These are phyloP conservation scores for Chenopodium berlandieri DNA, from an alignment of 148 eudicot species.

Conservation along the genomic window DNA sequence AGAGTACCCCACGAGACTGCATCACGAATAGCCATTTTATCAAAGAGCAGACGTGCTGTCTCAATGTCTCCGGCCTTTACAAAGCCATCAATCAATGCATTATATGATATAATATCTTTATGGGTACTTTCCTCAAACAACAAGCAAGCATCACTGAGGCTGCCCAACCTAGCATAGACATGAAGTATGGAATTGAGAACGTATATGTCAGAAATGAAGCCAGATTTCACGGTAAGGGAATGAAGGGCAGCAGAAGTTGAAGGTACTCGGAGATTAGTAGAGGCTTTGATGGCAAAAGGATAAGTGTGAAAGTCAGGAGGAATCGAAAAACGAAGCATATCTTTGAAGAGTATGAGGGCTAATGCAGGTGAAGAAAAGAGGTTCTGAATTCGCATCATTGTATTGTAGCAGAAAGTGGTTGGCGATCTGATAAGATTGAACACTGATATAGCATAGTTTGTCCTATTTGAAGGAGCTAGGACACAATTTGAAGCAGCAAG, in stretches of 20 bases:
- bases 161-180: slow-evolving; percentile 34
- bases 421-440: slow-evolving; percentile 55
- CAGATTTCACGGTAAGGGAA: slow-evolving; percentile 51
- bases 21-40: slow-evolving; percentile 61
- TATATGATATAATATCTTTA: slow-evolving; percentile 65
- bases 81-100: slow-evolving; percentile 67
- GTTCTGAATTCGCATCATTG: slow-evolving; percentile 61
- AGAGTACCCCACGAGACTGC: slow-evolving; percentile 76
- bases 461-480: slow-evolving; percentile 12
- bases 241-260: slow-evolving; percentile 42
- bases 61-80: slow-evolving; percentile 56
- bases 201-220: slow-evolving; percentile 51
- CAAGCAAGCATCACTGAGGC: slow-evolving; percentile 35
- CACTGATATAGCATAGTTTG: slow-evolving; percentile 46
- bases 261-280: slow-evolving; percentile 34
- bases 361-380: slow-evolving; percentile 47
- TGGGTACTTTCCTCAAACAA: slow-evolving; percentile 53
- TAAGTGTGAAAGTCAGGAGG: slow-evolving; percentile 70
- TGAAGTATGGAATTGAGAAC: slow-evolving; percentile 59
- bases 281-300: slow-evolving; percentile 75
- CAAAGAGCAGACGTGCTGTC: slow-evolving; percentile 55
- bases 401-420: slow-evolving; percentile 62
- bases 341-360: slow-evolving; percentile 43
- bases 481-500: slow-evolving; percentile 17
- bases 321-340: slow-evolving; percentile 53